Base-by-base conservation (phyloP, 257 asterid species). In the Prunella vulgaris region DNA sequence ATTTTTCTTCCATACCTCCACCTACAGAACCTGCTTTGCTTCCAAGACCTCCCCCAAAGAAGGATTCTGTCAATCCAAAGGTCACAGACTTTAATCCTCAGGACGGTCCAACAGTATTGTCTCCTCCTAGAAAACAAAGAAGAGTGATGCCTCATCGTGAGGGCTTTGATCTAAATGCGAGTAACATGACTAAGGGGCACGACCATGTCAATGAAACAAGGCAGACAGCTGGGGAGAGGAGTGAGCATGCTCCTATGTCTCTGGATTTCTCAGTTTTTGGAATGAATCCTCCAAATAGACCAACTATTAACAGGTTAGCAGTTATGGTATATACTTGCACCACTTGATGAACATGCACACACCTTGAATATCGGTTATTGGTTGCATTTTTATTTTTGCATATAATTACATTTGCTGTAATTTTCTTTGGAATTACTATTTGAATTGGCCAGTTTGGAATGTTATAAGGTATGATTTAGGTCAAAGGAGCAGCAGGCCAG, bases 81-180 rank as follows among this genome's bases (percentile, higher is more conserved):
- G 86, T 64, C 71, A 66, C 85, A 40, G 96, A 87, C 69, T 76
- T 84, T 75, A 84, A 82, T 77, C 77, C 90, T 53, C 84, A 61
- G 48, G 91, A 80, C 59, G 95, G 96, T 58, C 97, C 99, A 2
- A 83, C 90, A 21, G 95, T 93, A 24, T 77, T 91, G 78, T 94
- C 99, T 72, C 99, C 99, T 66, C 99, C 96, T 61, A 87, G 97
- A 80, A 94, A 91, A 87, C 84, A 86, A 42, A 87, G 97, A 81
- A 88, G 97, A 76, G 97, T 94, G 77, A 91, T 87, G 96, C 91
- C 96, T 40, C 76, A 84, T 17, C 96, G 91, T 25, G 96, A 90
- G 79, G 94, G 90, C 52, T 76, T 87, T 71, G 95, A 88, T 76
- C 73, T 81, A 68, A 85, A 85, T 81, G 68, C 84, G 24, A 78